phyloP scores from a whole-genome alignment of 2,329 filamentous ascomycete species.

The Grosmannia serpens region DNA sequence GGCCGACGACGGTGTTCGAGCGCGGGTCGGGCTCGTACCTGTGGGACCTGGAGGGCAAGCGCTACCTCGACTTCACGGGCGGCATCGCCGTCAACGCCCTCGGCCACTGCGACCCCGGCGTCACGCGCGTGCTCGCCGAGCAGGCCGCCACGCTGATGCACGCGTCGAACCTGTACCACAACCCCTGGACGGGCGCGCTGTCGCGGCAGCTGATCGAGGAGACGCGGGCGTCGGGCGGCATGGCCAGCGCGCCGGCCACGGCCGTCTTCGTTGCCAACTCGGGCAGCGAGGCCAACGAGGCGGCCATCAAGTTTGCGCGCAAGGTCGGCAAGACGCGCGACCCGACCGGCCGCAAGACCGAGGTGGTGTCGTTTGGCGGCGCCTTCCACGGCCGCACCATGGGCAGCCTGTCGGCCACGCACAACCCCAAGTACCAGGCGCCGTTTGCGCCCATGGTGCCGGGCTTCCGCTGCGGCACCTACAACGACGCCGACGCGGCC shows the following conservation, averaged over 20 bases:
- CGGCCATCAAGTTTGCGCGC: conserved; percentile 90
- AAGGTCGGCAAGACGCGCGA: conserved; percentile 75
- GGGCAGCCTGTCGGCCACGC: conserved; percentile 89
- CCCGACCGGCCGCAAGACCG: conserved; percentile 60
- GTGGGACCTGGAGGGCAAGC: conserved; percentile 80
- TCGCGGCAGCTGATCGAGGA: conserved; percentile 76
- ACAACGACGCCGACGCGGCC: conserved; percentile 72
- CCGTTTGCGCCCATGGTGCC: conserved; percentile 94
- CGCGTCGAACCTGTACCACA: conserved; percentile 93
- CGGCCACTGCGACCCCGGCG: conserved; percentile 77
- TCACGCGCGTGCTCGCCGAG: conserved; percentile 56
- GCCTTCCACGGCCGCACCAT: conserved; percentile 96
- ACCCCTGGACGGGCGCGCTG: conserved; percentile 84
- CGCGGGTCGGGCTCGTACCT: conserved; percentile 78
- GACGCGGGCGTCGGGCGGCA: conserved; percentile 67
- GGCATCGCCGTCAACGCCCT: conserved; percentile 93
- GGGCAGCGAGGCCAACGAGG: conserved; percentile 93
- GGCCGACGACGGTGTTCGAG: conserved; percentile 80
- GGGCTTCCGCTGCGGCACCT: conserved; percentile 76
- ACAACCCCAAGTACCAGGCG: conserved; percentile 94
- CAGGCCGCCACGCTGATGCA: conserved; percentile 70
- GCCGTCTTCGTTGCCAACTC: conserved; percentile 93
- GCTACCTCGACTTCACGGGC: conserved; percentile 88
- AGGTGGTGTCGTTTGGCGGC: conserved; percentile 81
- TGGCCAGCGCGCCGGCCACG: conserved; percentile 49